Evolutionary conservation across 2,329 filamentous ascomycete genomes (phyloP), one percentile per base, ranked within the genome.

Genomic region (Diaporthe velutina): DNA sequence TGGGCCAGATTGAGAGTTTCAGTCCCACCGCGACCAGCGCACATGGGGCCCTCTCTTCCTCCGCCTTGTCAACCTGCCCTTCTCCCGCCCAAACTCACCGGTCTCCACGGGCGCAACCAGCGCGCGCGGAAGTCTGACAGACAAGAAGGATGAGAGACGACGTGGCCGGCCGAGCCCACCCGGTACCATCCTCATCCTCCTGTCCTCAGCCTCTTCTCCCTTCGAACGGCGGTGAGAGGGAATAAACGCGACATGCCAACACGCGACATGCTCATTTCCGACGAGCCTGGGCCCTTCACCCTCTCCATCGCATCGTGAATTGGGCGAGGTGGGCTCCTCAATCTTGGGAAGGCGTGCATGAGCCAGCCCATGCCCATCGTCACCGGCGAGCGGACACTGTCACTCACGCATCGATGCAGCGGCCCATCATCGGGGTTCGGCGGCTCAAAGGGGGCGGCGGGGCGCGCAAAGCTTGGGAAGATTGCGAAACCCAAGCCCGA

Each of bases 401-500:
- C 10, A 38, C 19, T 38, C 61, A 15, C 61, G 10, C 61, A 66
- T 66, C 61, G 61, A 50, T 50, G 28, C 42, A 28, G 28, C 42
- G 42, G 42, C 61, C 45, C 61, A 50, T 67, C 61, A 67, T 67
- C 61, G 61, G 61, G 61, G 42, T 67, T 67, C 61, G 61, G 61
- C 61, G 61, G 61, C 42, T n/a, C 61, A 67, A 38, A 35, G 30
- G 61, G 45, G 30, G n/a, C n/a, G n/a, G n/a, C 40, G 61, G 25
- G 58, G 13, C 40, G 22, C 42, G 25, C 17, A 13, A 50, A 50
- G 58, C 58, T 61, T 52, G 13, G 58, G 10, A 66, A 33, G 42
- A 66, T 66, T 50, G 61, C 61, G 61, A 50, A 35, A 48, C 61
- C 61, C 28, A 48, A n/a, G n/a, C n/a, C n/a, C n/a, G n/a, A n/a